Evolutionary conservation across 192 early-diverging fungal species (phyloP).

Genomic region (Coemansia sp.): DNA sequence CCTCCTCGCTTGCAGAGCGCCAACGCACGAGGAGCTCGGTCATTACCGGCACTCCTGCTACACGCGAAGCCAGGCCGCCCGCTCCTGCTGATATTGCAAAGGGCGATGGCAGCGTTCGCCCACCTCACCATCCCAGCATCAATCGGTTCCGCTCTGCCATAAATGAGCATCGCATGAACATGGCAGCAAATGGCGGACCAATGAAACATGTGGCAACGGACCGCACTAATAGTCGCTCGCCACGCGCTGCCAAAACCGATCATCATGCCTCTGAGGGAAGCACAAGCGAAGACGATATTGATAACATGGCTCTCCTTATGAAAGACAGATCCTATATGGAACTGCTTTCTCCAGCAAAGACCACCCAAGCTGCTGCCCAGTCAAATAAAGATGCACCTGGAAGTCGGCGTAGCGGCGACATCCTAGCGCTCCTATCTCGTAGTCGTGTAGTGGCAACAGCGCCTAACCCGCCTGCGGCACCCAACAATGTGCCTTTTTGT

Average conservation of each 20-base stretch:
- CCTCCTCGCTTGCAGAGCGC: constrained; percentile 9
- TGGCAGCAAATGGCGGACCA: not conserved
- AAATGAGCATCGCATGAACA: constrained; percentile 16
- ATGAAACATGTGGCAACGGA: not conserved
- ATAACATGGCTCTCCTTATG: constrained; percentile 26
- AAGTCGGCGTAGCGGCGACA: constrained; percentile 2
- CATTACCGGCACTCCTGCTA: not conserved
- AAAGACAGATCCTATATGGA: constrained; percentile 52
- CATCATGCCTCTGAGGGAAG: not conserved
- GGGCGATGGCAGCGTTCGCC: constrained; percentile 10
- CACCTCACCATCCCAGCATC: constrained; percentile 45
- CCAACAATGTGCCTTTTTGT: not conserved
- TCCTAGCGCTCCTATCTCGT: constrained; percentile 27
- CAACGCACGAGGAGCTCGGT: constrained; percentile 1
- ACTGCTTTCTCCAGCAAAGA: constrained; percentile 39
- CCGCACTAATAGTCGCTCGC: not conserved
- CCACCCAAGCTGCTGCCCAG: not conserved
- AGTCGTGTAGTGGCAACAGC: not conserved
- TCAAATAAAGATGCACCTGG: not conserved
- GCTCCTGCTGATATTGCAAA: not conserved
- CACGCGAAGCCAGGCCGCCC: not conserved
- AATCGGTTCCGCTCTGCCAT: constrained; percentile 25
- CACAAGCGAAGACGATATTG: constrained; percentile 8
- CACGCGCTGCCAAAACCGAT: not conserved
- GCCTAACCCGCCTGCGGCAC: not conserved